Evolutionary conservation across 2,329 filamentous ascomycete genomes (phyloP), one percentile per base, ranked within the genome.

Genomic region (Exophiala mesophila): DNA sequence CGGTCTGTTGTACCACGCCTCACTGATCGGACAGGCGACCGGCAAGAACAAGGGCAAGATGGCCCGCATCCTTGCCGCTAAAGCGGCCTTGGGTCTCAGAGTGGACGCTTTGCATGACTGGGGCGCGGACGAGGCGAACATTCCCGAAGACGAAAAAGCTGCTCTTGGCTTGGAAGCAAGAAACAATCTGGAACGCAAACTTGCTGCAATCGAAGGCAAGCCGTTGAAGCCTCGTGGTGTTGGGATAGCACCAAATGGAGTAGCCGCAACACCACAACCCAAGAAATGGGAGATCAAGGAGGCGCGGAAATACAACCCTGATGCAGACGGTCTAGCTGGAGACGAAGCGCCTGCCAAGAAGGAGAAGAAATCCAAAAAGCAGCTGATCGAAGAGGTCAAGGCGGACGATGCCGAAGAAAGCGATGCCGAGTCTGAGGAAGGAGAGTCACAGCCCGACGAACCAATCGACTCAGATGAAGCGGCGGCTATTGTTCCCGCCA

Each of bases 41-140:
- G 92, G 92, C 59, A 90, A 88, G 74, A 97, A 97, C 76, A 98
- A 98, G 82, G 92, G 92, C 59, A 98, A 98, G 76, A 95, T 98
- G 61, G 92, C 92, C 30, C 87, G 92, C 77, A 88, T 95, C 74
- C 78, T 98, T 49, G 85, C 92, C 36, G 85, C 90, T 56, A 97
- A 97, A 76, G 82, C 90, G 34, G 88, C 92, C 18, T 79, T 98
- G 37, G 89, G 89, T 74, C 75, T 96, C 36, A 88, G 92, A 69
- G 85, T 95, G 36, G 92, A 98, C 66, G 88, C 92, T 19, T 77
- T 94, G 32, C 81, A 82, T 40, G 85, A 89, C 51, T 88, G 85
- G 74, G 79, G 78, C 47, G 74, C 83, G 47, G 80, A 84, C 36
- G 80, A 72, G 47, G 73, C 69, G 31, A 71, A 77, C 54, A 70